Evolutionary conservation across 139 green algal genomes (phyloP).

Genomic region (Ostreobium quekettii): DNA sequence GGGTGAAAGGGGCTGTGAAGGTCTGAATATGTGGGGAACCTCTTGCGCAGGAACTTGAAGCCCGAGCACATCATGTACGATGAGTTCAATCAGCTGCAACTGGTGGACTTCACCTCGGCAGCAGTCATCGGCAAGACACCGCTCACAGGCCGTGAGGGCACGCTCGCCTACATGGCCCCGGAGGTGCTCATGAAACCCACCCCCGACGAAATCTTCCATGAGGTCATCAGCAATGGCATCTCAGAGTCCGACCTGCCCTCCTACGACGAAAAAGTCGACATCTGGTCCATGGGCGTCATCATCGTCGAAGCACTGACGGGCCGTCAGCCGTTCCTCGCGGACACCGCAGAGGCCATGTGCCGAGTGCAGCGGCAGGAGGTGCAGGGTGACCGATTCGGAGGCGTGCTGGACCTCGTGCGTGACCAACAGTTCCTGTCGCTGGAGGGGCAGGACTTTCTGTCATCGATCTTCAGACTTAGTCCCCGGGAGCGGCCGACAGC

Average conservation of each 20-base stretch:
- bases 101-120: slow-evolving; percentile 36
- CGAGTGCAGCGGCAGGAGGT: slow-evolving; percentile 4
- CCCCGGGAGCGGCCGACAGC: slow-evolving; percentile 1
- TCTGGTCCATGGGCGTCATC: slow-evolving; percentile 45
- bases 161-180: slow-evolving; percentile 54
- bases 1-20: too few relatives aligned
- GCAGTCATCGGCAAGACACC: slow-evolving; percentile 20
- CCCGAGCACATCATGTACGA: slow-evolving; percentile 48
- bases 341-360: slow-evolving; percentile 31
- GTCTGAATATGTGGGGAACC: too few relatives aligned
- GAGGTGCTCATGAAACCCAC: slow-evolving; percentile 51
- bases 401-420: background rate
- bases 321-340: slow-evolving; percentile 46
- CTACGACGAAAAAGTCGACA: slow-evolving; percentile 53
- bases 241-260: slow-evolving; percentile 48
- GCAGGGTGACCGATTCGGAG: background rate
- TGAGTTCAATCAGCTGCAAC: slow-evolving; percentile 14
- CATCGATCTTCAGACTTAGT: background rate
- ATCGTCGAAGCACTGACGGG: slow-evolving; percentile 49
- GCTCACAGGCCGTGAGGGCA: slow-evolving; percentile 40
- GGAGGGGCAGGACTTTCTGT: slow-evolving; percentile 11
- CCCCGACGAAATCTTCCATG: slow-evolving; percentile 49
- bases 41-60: slow-evolving; percentile 47
- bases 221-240: slow-evolving; percentile 48
- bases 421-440: background rate